Conservation (phyloP, 2,329 filamentous ascomycete species). For the Ophiosphaerella narmari region DNA sequence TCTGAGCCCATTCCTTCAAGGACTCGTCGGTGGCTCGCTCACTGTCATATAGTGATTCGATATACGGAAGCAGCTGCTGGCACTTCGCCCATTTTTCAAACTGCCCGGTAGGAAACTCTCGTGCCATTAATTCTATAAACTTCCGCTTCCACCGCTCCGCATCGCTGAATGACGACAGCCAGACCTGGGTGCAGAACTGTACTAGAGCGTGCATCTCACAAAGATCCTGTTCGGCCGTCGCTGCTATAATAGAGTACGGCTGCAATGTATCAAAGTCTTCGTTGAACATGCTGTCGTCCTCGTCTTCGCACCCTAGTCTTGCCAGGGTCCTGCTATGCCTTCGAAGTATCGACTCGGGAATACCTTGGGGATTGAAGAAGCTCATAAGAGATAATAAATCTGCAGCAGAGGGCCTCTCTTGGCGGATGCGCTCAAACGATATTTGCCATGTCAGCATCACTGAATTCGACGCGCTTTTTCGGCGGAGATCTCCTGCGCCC, state of each 20-base stretch:
- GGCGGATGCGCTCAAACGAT: slow-evolving; percentile 41
- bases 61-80: slow-evolving; percentile 17
- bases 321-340: slow-evolving; percentile 12
- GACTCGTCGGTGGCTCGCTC: slow-evolving; percentile 3
- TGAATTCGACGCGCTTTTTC: slow-evolving; percentile 45
- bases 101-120: slow-evolving; percentile 12
- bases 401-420: slow-evolving; percentile 39
- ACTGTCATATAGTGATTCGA: slow-evolving; percentile 10
- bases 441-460: slow-evolving; percentile 46
- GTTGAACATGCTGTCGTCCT: slow-evolving; percentile 8
- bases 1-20: slow-evolving; percentile 11
- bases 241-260: slow-evolving; percentile 17
- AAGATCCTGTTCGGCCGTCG: neutral
- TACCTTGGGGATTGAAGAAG: slow-evolving; percentile 52
- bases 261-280: slow-evolving; percentile 19
- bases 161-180: slow-evolving; percentile 13
- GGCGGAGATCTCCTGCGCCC: slow-evolving; percentile 37
- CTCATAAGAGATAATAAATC: slow-evolving; percentile 56
- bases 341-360: slow-evolving; percentile 33
- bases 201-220: slow-evolving; percentile 23
- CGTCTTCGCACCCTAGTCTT: neutral
- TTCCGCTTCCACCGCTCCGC: slow-evolving; percentile 10
- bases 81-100: slow-evolving; percentile 20
- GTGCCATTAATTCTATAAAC: slow-evolving; percentile 13
- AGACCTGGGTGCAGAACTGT: slow-evolving; percentile 19